Evolutionary conservation across 495 filamentous ascomycete species (phyloP), one percentile per base, ranked within the genome.

Genomic region (Pseudevernia furfuracea): DNA sequence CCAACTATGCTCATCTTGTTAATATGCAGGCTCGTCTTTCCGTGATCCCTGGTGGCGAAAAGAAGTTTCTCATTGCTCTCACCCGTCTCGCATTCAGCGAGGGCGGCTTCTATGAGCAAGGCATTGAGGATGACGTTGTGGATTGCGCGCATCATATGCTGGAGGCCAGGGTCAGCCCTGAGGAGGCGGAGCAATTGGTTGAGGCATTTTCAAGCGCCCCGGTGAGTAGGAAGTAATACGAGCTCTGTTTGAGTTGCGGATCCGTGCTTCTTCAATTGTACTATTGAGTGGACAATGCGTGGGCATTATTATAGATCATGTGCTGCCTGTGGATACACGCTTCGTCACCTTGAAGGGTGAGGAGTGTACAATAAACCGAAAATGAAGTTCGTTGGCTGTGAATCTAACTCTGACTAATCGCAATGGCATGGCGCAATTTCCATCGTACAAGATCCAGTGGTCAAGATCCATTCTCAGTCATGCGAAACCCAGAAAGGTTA

Each of bases 61-160:
- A 89, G 66, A 89, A 89, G 64, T 83, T 86, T 64, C 73, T 87
- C 1, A 82, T 89, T 12, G 79, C 82, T 17, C 74, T 91, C 63
- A 87, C 86, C 14, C 75, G 88, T 15, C 70, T 90, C 38, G 87
- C 88, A 2, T 89, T 90, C 63, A 84, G 80, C 56, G 85, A 89
- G 64, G 81, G 81, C 5, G 67, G 79, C 9, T 76, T 85, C 53
- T 71, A 89, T 19, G 88, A 90, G 71, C 74, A 74, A 28, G 86
- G 85, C 4, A 86, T 91, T 60, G 82, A 86, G 28, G 83, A 88
- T 59, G 85, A 86, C 58, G 84, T 84, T 17, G 79, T 85, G 25
- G 85, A 89, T 60, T 82, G 79, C 72, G 88, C 88, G 59, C 83
- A 86, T 68, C 73, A 76, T 66, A 76, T 91, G 65, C 70, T 91